A percentile compares a stretch with the other conserved stretches of the same genome.
phyloP scores from a whole-genome alignment of 768 basidiomycete genomes.

The Trametes coccinea region DNA sequence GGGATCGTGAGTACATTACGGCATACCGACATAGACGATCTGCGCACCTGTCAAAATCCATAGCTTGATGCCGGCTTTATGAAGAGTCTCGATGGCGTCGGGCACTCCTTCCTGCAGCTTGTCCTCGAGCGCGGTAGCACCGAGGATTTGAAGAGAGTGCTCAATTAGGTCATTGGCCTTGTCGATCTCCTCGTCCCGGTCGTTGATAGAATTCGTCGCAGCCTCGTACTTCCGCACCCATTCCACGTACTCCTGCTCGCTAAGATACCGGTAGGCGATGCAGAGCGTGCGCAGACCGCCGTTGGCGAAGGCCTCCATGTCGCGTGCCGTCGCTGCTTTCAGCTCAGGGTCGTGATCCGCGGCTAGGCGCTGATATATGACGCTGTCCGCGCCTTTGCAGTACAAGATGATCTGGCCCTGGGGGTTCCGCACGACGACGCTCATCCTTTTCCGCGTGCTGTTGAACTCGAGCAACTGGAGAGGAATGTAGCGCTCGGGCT shows the following conservation, averaged over 20 bases:
- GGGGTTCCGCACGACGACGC: conserved; percentile 82
- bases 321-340: conserved; percentile 76
- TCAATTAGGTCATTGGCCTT: conserved; percentile 84
- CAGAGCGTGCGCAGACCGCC: conserved; percentile 89
- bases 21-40: neutral
- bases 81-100: conserved; percentile 90
- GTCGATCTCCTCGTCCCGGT: conserved; percentile 91
- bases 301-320: conserved; percentile 95
- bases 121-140: conserved; percentile 95
- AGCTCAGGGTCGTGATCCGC: conserved; percentile 69
- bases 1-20: conserved; percentile 3
- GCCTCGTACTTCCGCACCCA: conserved; percentile 84
- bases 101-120: conserved; percentile 97
- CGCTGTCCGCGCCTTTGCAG: conserved; percentile 96
- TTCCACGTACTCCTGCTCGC: conserved; percentile 78
- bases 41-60: conserved; percentile 91
- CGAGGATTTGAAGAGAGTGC: conserved; percentile 78
- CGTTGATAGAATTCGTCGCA: conserved; percentile 72
- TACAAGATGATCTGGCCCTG: conserved; percentile 83
- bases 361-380: conserved; percentile 87
- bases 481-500: conserved; percentile 76
- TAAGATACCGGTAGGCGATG: conserved; percentile 76
- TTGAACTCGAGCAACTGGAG: conserved; percentile 92
- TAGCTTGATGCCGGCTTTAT: conserved; percentile 92
- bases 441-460: conserved; percentile 94